Conservation (phyloP, 2,329 filamentous ascomycete genomes). For the Chaetomium sp. region DNA sequence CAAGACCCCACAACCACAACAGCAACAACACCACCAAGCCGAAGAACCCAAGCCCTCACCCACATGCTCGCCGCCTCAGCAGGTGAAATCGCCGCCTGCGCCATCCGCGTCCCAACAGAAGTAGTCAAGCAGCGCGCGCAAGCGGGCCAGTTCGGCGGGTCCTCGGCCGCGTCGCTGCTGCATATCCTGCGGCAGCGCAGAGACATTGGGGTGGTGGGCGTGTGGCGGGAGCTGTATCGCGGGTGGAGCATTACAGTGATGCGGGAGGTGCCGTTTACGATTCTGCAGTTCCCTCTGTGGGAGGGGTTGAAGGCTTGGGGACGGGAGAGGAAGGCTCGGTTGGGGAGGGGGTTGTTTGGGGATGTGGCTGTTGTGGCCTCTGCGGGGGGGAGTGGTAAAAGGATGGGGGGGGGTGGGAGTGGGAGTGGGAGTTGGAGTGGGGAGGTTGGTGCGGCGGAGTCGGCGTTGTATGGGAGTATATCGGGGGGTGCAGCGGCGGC, state of each 20-base stretch:
- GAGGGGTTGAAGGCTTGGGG: slow-evolving; percentile 79
- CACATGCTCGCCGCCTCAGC: slow-evolving; percentile 83
- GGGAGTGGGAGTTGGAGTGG: not conserved
- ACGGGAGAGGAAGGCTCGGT: slow-evolving; percentile 31
- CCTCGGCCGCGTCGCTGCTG: slow-evolving; percentile 58
- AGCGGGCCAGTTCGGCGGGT: slow-evolving; percentile 71
- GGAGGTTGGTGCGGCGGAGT: slow-evolving; percentile 65
- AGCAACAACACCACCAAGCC: not conserved
- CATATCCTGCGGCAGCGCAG: slow-evolving; percentile 57
- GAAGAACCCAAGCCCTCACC: slow-evolving; percentile 24
- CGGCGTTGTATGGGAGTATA: slow-evolving; percentile 75
- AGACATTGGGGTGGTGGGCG: slow-evolving; percentile 43
- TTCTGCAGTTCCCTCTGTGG: slow-evolving; percentile 97
- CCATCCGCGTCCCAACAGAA: slow-evolving; percentile 88
- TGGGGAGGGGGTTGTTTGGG: slow-evolving; percentile 22
- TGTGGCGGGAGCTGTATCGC: slow-evolving; percentile 81
- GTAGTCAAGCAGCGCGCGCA: slow-evolving; percentile 97
- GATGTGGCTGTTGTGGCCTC: slow-evolving; percentile 9
- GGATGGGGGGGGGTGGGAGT: slow-evolving; percentile 19
- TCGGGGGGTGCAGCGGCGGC: slow-evolving; percentile 81
- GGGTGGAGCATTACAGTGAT: slow-evolving; percentile 91
- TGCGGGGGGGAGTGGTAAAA: not conserved
- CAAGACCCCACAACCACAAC: no score
- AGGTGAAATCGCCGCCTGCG: slow-evolving; percentile 88
- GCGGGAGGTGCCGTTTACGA: slow-evolving; percentile 93